Conservation (phyloP, 176 grass and related monocot species). For the bread wheat (Triticum aestivum) region DNA sequence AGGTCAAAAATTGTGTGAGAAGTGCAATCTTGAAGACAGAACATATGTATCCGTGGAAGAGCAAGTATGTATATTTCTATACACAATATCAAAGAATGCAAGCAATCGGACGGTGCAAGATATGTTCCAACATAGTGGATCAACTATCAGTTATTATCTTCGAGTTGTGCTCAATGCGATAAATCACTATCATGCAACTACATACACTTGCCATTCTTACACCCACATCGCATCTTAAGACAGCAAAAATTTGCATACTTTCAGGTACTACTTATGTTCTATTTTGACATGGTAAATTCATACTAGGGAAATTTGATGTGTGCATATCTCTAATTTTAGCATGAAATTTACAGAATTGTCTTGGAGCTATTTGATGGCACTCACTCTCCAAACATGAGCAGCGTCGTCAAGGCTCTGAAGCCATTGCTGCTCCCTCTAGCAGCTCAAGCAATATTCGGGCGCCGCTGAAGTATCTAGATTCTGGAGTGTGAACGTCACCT, state of each 20-base stretch:
- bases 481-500: background rate
- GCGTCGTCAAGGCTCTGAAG: conserved; percentile 33
- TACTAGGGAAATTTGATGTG: background rate
- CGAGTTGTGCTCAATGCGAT: background rate
- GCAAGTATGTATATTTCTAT: too few relatives aligned
- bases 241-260: background rate
- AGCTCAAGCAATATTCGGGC: background rate
- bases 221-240: background rate
- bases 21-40: too few relatives aligned
- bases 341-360: background rate
- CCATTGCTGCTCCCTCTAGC: background rate
- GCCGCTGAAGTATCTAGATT: background rate
- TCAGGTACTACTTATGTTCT: background rate
- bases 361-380: background rate
- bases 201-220: background rate
- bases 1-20: too few relatives aligned
- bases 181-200: background rate
- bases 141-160: too few relatives aligned
- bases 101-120: too few relatives aligned
- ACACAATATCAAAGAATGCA: too few relatives aligned
- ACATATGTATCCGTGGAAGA: too few relatives aligned
- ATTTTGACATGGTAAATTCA: background rate
- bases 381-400: conserved; percentile 28
- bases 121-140: too few relatives aligned
- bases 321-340: background rate